A percentile compares a stretch with the other conserved stretches of the same genome.
phyloP scores from a whole-genome alignment of 352 stramenopile genomes.

The Pythium sukuiense region DNA sequence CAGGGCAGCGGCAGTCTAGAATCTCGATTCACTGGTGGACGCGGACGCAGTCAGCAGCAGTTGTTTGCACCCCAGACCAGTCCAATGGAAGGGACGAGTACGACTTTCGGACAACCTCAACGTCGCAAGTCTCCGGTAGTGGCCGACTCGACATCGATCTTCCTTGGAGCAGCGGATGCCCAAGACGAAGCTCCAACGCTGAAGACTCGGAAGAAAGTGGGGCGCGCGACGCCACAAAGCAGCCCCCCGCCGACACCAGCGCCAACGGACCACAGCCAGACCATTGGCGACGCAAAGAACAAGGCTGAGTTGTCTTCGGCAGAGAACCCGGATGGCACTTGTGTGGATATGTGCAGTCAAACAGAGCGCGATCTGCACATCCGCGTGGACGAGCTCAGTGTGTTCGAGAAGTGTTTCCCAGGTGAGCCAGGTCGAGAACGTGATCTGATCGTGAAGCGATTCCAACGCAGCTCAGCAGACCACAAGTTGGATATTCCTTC shows the following conservation, averaged over 20 bases:
- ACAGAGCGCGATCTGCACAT: conserved; percentile 82
- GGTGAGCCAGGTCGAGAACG: conserved; percentile 52
- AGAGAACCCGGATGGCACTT: conserved; percentile 71
- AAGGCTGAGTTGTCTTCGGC: conserved; percentile 66
- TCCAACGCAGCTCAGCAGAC: conserved; percentile 84
- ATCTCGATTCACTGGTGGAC: conserved; percentile 18
- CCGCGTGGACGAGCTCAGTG: conserved; percentile 81
- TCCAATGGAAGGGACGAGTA: background rate
- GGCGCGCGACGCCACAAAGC: conserved; percentile 9
- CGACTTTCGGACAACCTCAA: conserved; percentile 5
- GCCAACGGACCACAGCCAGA: background rate
- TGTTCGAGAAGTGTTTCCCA: conserved; percentile 85
- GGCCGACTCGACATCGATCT: background rate
- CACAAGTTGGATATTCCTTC: conserved; percentile 85
- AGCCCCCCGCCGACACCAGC: conserved; percentile 21
- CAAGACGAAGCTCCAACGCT: background rate
- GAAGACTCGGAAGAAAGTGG: conserved; percentile 24
- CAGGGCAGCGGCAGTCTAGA: conserved; percentile 16
- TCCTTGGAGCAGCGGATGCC: background rate
- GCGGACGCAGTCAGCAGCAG: conserved; percentile 2
- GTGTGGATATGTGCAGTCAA: conserved; percentile 85
- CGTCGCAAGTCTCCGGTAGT: conserved; percentile 3
- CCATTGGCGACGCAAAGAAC: conserved; percentile 35
- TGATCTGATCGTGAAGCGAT: conserved; percentile 85
- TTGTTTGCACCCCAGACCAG: background rate